Percentiles rank a stretch among this genome's conserved stretches.
Evolutionary conservation across 352 stramenopile species (phyloP).

Genomic region (Hyphochytrium catenoides): DNA sequence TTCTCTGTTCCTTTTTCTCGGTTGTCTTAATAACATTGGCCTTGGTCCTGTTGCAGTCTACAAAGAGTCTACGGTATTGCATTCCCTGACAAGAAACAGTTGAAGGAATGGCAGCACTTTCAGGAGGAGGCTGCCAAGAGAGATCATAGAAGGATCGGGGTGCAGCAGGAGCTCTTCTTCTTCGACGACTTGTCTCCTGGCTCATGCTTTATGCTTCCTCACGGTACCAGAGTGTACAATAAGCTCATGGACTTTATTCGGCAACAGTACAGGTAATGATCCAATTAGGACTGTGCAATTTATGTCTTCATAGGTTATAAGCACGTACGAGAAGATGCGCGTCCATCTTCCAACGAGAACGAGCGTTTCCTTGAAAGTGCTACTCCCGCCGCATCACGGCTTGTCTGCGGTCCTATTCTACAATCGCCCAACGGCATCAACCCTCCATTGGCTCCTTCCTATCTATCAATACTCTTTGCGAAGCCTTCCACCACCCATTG

Average conservation of each 20-base stretch:
- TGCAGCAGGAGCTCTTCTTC: slow-evolving; percentile 87
- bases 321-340: neutral
- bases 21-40: too few species aligned
- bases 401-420: too few species aligned
- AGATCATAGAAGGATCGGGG: slow-evolving; percentile 80
- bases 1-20: too few species aligned
- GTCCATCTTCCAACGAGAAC: too few species aligned
- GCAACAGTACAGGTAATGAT: slow-evolving; percentile 33
- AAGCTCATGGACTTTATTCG: slow-evolving; percentile 92
- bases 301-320: slow-evolving; percentile 1
- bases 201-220: slow-evolving; percentile 84
- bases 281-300: slow-evolving; percentile 3
- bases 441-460: too few species aligned
- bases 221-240: slow-evolving; percentile 89
- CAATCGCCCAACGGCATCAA: too few species aligned
- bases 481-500: too few species aligned
- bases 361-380: too few species aligned
- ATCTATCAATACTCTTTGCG: too few species aligned
- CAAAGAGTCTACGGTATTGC: slow-evolving; percentile 92
- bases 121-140: slow-evolving; percentile 84
- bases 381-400: too few species aligned
- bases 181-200: slow-evolving; percentile 77
- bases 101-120: slow-evolving; percentile 93
- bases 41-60: too few species aligned
- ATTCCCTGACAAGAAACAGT: slow-evolving; percentile 91